phyloP scores from a whole-genome alignment of 768 basidiomycete genomes.

The Lactarius indigo region DNA sequence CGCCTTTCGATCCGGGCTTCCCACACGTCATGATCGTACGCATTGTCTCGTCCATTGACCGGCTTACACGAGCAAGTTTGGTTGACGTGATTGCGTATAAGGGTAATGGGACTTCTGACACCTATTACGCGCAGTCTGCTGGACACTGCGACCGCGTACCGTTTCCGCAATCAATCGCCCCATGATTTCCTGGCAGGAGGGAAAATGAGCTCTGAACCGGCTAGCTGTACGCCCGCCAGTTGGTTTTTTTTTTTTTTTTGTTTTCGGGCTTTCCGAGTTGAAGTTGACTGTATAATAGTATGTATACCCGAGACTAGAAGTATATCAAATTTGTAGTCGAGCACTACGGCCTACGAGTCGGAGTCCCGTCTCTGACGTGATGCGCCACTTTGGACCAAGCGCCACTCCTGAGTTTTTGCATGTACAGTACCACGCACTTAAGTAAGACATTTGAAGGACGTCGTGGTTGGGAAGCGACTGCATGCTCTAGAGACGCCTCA shows the following conservation, averaged over 20 bases:
- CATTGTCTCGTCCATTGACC: constrained; percentile 32
- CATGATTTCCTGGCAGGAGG: not conserved
- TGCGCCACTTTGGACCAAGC: too few species aligned
- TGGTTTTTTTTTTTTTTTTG: not conserved
- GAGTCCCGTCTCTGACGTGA: too few species aligned
- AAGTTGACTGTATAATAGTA: not conserved
- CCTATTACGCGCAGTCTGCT: too few species aligned
- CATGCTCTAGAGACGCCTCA: too few species aligned
- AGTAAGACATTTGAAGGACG: too few species aligned
- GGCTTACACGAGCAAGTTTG: constrained; percentile 33
- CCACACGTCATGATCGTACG: too few species aligned
- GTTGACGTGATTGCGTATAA: too few species aligned
- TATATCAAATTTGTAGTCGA: not conserved
- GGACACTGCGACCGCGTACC: too few species aligned
- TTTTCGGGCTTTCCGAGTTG: not conserved
- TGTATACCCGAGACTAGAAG: not conserved
- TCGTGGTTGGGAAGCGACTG: too few species aligned
- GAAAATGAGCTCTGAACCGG: not conserved
- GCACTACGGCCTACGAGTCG: not conserved
- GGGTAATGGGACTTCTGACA: too few species aligned
- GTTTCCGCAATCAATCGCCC: not conserved
- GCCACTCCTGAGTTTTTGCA: too few species aligned
- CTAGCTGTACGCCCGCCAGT: not conserved
- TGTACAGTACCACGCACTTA: too few species aligned
- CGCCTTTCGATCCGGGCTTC: constrained; percentile 4